phyloP scores from a whole-genome alignment of 768 basidiomycete species.

The Jaapia argillacea region DNA sequence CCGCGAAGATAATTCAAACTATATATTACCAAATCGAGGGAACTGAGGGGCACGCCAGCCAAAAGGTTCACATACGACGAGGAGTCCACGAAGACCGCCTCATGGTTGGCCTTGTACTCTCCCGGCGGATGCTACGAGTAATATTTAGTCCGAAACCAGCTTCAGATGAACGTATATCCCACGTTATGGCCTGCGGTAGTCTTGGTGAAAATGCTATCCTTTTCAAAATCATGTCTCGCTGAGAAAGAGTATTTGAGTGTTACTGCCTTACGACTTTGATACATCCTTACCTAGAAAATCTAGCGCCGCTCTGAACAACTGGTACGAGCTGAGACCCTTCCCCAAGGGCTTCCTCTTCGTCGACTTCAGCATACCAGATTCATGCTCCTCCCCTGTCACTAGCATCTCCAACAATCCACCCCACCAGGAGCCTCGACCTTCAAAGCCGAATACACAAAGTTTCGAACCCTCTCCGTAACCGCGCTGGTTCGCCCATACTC shows the following conservation, averaged over 20 bases:
- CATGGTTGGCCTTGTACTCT: conserved; percentile 40
- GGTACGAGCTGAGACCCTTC: conserved; percentile 81
- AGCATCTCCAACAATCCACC: conserved; percentile 46
- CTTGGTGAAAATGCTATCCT: conserved; percentile 50
- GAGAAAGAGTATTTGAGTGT: not conserved
- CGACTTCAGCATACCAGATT: conserved; percentile 15
- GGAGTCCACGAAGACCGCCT: conserved; percentile 69
- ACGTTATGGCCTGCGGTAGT: conserved; percentile 44
- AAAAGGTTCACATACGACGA: conserved; percentile 71
- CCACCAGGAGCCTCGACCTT: conserved; percentile 63
- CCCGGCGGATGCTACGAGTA: conserved; percentile 41
- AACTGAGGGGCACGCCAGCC: conserved; percentile 63
- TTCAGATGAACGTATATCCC: conserved; percentile 9
- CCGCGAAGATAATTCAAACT: too few species aligned
- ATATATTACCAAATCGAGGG: conserved; percentile 59
- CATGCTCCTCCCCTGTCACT: conserved; percentile 56
- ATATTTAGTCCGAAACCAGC: conserved; percentile 3
- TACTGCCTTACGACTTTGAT: not conserved
- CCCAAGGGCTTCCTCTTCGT: conserved; percentile 52
- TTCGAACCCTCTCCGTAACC: conserved; percentile 56
- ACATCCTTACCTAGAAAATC: conserved; percentile 65
- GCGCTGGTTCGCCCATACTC: conserved; percentile 86
- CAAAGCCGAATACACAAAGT: conserved; percentile 61
- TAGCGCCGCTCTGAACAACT: conserved; percentile 76
- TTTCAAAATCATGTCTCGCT: conserved; percentile 67